These are phyloP conservation scores for Citropsis articulata DNA, from an alignment of 345 rosid species.

Conservation along the genomic window DNA sequence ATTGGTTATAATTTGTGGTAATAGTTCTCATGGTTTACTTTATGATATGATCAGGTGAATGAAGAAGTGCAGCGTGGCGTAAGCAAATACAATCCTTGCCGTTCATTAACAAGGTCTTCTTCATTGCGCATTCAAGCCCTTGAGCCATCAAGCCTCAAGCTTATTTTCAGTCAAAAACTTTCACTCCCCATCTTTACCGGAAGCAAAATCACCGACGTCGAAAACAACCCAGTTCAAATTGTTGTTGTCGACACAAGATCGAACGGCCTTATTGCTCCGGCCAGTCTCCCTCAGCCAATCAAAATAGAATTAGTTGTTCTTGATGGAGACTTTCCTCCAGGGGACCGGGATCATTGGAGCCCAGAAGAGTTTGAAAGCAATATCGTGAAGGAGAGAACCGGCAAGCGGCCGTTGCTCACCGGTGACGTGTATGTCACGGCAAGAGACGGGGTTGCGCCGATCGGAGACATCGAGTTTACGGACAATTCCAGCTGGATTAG, in stretches of 20 bases:
- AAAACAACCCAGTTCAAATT: slow-evolving; percentile 50
- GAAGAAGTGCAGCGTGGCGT: slow-evolving; percentile 74
- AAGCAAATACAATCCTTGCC: slow-evolving; percentile 18
- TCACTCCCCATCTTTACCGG: slow-evolving; percentile 59
- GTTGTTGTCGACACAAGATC: slow-evolving; percentile 35
- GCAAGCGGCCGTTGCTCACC: slow-evolving; percentile 85
- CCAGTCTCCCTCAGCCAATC: slow-evolving; percentile 43
- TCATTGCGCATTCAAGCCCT: slow-evolving; percentile 45
- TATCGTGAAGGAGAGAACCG: slow-evolving; percentile 68
- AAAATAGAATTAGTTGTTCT: slow-evolving; percentile 72
- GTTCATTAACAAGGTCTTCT: slow-evolving; percentile 38
- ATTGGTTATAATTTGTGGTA: background rate
- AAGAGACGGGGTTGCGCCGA: slow-evolving; percentile 46
- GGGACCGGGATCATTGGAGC: slow-evolving; percentile 47
- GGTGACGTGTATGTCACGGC: slow-evolving; percentile 60
- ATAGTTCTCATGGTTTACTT: background rate
- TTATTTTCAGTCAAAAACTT: slow-evolving; percentile 32
- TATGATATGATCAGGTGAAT: slow-evolving; percentile 44
- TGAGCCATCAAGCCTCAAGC: slow-evolving; percentile 39
- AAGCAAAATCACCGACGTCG: slow-evolving; percentile 53
- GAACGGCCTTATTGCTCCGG: slow-evolving; percentile 12
- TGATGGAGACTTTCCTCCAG: slow-evolving; percentile 70
- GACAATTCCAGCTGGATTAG: slow-evolving; percentile 97
- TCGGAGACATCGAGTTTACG: slow-evolving; percentile 72
- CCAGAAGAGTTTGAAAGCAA: slow-evolving; percentile 54